A percentile compares a stretch with the other conserved stretches of the same genome.
These are phyloP conservation scores for Cinnamomum chago DNA, from an alignment of 164 flowering plant species.

Conservation along the genomic window DNA sequence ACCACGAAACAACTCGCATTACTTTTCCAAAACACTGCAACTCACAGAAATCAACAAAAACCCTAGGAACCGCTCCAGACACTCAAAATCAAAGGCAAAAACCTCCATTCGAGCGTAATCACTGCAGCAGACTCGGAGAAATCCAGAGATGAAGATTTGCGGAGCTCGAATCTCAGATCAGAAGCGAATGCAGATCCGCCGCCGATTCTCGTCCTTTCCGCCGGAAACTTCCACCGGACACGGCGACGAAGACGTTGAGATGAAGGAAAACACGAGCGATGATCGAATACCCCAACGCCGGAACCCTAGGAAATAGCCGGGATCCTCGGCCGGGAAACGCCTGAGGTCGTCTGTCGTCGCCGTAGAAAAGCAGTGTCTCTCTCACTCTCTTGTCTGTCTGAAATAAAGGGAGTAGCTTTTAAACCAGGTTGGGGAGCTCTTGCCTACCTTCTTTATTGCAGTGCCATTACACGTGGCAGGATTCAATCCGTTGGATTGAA, in stretches of 20 bases:
- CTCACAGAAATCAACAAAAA: neutral
- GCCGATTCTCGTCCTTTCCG: neutral
- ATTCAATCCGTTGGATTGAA: constrained; percentile 1
- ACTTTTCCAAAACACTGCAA: neutral
- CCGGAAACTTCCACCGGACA: constrained; percentile 5
- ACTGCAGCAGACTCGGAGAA: neutral
- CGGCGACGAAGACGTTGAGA: neutral
- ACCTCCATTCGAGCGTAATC: neutral
- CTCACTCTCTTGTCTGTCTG: neutral
- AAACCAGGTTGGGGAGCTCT: constrained; percentile 6
- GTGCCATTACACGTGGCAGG: constrained; percentile 16
- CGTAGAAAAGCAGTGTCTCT: constrained; percentile 6
- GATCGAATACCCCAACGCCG: neutral
- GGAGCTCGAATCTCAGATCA: neutral
- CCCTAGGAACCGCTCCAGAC: constrained; percentile 3
- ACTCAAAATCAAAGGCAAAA: neutral
- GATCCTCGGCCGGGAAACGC: neutral
- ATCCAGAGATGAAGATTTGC: neutral
- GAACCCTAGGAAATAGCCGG: neutral
- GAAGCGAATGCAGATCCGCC: neutral
- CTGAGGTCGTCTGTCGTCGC: constrained; percentile 1
- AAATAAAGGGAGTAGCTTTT: neutral
- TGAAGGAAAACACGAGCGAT: neutral
- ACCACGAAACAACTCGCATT: neutral
- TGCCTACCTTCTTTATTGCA: constrained; percentile 2